Evolutionary conservation across 1,284 basidiomycete species (phyloP).

Genomic region (Cystobasidium slooffiae): DNA sequence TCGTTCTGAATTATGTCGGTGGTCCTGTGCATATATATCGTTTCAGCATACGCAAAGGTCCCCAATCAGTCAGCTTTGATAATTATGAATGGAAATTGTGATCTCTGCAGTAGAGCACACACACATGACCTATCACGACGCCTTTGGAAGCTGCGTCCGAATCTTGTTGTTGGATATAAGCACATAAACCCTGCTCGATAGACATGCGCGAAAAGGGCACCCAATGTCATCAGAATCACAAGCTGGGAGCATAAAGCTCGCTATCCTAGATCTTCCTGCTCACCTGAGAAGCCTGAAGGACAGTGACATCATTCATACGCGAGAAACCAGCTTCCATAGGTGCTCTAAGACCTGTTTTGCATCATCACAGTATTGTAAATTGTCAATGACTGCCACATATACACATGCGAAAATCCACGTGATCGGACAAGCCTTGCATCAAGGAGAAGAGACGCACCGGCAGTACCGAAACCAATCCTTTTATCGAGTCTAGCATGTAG

Average conservation of each 20-base stretch:
- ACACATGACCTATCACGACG: constrained; percentile 67
- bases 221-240: neutral
- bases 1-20: constrained; percentile 72
- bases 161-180: constrained; percentile 67
- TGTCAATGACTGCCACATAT: neutral
- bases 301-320: constrained; percentile 80
- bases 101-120: neutral
- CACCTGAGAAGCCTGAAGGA: constrained; percentile 67
- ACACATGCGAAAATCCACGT: neutral
- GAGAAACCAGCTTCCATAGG: constrained; percentile 83
- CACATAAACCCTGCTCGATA: constrained; percentile 69
- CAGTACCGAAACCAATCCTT: constrained; percentile 82
- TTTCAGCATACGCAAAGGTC: too few species aligned
- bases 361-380: neutral
- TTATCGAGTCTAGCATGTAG: constrained; percentile 67
- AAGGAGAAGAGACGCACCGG: constrained; percentile 63
- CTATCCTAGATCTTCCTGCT: constrained; percentile 1
- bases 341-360: constrained; percentile 68
- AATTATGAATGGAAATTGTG: neutral
- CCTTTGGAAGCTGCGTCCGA: constrained; percentile 65
- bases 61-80: neutral
- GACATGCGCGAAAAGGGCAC: neutral
- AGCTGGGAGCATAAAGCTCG: neutral
- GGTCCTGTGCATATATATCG: constrained; percentile 64
- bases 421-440: neutral